Evolutionary conservation across 768 basidiomycete genomes (phyloP), one percentile per base, ranked within the genome.

Genomic region (Pisolithus marmoratus): DNA sequence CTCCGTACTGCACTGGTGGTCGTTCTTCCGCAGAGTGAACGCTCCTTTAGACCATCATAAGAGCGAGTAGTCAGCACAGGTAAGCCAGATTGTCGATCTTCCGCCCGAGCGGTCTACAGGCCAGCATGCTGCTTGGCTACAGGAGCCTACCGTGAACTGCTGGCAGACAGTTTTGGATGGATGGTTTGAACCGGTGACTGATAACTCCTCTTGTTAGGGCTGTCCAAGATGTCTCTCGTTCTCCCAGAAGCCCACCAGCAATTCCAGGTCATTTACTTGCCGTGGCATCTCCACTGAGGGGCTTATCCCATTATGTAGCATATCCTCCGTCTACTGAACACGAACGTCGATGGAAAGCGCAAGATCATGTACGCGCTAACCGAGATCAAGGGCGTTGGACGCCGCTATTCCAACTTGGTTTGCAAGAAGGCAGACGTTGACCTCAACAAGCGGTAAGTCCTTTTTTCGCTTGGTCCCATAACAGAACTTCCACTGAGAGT

Each of bases 341-440:
- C 96, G 71, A 98, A 98, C 78, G 96, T 99, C 60, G 95, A 98
- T 73, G 96, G 96, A 62, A 94, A 95, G 71, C 86, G 96, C 64
- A 99, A 99, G 79, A 88, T 99, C 73, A 97, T 93, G 90, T 98
- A 93, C 72, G 95, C 96, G 64, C 72, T 98, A 78, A 98, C 96
- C 45, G 96, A 99, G 79, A 99, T 99, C 82, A 98, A 98, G 82
- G 96, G 96, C 84, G 96, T 99, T 55, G 96, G 96, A 65, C 87
- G 96, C 59, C 89, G 96, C 49, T 99, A 98, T 76, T 86, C 96
- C 68, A 98, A 98, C 77, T 75, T 98, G 65, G 95, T 98, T 62
- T 98, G 96, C 85, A 98, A 98, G 77, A 99, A 99, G 80, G 96
- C 96, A 56, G 96, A 98, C 76, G 92, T 99, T 38, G 95, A 98